Base-by-base conservation (phyloP, 192 early-diverging fungal species). In the Rhizophlyctis rosea region DNA sequence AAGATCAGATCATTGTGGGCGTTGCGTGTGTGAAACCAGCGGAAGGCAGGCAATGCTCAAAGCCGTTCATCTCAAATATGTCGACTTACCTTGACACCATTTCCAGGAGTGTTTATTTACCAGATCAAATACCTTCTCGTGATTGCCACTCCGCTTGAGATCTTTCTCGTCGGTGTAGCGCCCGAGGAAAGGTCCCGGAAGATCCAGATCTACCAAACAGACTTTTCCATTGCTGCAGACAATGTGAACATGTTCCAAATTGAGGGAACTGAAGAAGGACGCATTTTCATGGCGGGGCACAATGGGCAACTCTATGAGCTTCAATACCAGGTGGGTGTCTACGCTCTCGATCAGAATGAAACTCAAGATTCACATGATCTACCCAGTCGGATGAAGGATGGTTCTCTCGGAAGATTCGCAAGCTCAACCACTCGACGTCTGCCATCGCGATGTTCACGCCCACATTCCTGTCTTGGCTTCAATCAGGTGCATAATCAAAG, bases 221-320 rank as follows among this genome's bases (percentile, higher is more conserved):
- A 92, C 62, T 84, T 95, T 44, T 82, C 82, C 31, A 83, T 91
- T 47, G 75, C 90, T 2, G 80, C 90, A 4, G 94, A 94, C 61
- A 87, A 85, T 54, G 86, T 94, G 28, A 80, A 80, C 16, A 92
- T 98, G 79, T 81, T 72, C 47, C 81, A 80, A 47, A 94, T 98
- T 57, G 73, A 79, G 13, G 92, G 91, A 9, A 89, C 93, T 9
- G 61, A 48, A 18, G 75, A 87, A 35, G 96, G 96, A 23, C 79
- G 96, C 3, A 87, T 98, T 32, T 95, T 96, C 58, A 90, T 95
- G 90, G 73, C 85, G 27, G 94, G 95, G 48, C 85, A 85, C 59
- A 88, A 95, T 68, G 91, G 91, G 28, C 81, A 87, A 57, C 64
- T 98, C 13, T 94, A 90, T 76, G 95, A 98, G 75, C 76, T 98